Evolutionary conservation across 2,329 filamentous ascomycete genomes (phyloP).

Genomic region (Fonsecaea monophora): DNA sequence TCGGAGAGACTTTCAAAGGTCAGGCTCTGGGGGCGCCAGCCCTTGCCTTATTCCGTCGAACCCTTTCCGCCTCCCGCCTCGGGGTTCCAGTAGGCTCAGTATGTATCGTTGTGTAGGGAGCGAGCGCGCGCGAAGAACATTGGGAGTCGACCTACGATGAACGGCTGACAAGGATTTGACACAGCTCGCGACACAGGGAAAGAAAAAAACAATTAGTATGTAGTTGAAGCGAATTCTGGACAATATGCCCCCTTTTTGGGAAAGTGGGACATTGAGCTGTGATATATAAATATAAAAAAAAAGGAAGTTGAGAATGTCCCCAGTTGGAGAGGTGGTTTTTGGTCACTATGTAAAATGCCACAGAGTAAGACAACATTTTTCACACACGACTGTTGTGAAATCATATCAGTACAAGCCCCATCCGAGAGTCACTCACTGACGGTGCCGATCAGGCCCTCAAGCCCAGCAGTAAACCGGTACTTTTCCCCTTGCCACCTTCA

Average conservation of each 20-base stretch:
- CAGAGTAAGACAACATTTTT: constrained; percentile 22
- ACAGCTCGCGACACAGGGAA: neutral
- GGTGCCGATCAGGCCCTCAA: constrained; percentile 46
- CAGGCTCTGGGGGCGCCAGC: too few species aligned
- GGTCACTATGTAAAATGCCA: constrained; percentile 34
- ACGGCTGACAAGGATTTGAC: neutral
- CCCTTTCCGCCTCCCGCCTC: too few species aligned
- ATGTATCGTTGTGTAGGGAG: too few species aligned
- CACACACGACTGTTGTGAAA: constrained; percentile 16
- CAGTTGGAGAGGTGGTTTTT: constrained; percentile 16
- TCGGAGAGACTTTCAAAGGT: too few species aligned
- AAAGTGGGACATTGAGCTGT: neutral
- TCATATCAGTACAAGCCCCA: constrained; percentile 26
- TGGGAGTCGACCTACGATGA: neutral
- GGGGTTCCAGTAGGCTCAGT: too few species aligned
- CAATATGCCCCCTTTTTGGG: neutral
- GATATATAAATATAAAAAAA: neutral
- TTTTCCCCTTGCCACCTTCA: constrained; percentile 66
- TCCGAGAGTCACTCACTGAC: neutral
- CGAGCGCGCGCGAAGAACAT: neutral
- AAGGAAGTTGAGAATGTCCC: constrained; percentile 31
- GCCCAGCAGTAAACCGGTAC: constrained; percentile 71
- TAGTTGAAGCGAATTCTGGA: neutral
- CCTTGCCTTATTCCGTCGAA: too few species aligned
- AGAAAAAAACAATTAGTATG: neutral